phyloP scores from a whole-genome alignment of 345 rosid species.

The Dipteronia sinensis region DNA sequence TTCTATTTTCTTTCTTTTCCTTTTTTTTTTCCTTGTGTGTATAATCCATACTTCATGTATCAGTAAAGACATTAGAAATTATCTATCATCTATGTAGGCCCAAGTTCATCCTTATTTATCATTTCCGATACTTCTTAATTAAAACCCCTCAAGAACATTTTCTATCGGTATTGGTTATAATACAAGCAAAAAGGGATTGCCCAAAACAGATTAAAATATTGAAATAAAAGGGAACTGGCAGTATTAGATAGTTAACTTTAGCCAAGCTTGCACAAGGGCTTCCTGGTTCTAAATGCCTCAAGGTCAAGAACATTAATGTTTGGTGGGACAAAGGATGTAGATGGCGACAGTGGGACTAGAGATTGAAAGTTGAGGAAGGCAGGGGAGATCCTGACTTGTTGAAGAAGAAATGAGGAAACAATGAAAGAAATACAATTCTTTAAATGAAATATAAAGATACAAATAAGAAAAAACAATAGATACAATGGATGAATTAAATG shows the following conservation, averaged over 20 bases:
- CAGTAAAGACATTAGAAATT: background rate
- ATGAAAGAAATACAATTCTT: background rate
- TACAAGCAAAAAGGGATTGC: background rate
- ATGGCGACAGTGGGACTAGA: background rate
- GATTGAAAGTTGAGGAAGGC: background rate
- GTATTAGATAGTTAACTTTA: background rate
- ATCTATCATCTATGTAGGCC: background rate
- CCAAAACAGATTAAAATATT: background rate
- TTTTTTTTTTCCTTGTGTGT: no score
- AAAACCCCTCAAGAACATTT: background rate
- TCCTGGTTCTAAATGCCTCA: background rate
- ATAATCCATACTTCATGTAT: background rate
- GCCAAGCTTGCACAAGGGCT: background rate
- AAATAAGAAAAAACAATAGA: background rate
- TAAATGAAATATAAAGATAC: background rate
- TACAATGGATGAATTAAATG: no score
- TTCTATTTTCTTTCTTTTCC: background rate
- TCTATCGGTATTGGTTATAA: background rate
- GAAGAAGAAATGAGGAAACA: background rate
- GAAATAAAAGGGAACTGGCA: background rate
- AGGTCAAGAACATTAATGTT: no score
- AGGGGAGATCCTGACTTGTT: background rate
- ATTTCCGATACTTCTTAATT: background rate
- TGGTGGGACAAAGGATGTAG: no score
- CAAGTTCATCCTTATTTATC: background rate